Evolutionary conservation across 805 yeast species (phyloP).

Genomic region (Allodekkera sacchari): DNA sequence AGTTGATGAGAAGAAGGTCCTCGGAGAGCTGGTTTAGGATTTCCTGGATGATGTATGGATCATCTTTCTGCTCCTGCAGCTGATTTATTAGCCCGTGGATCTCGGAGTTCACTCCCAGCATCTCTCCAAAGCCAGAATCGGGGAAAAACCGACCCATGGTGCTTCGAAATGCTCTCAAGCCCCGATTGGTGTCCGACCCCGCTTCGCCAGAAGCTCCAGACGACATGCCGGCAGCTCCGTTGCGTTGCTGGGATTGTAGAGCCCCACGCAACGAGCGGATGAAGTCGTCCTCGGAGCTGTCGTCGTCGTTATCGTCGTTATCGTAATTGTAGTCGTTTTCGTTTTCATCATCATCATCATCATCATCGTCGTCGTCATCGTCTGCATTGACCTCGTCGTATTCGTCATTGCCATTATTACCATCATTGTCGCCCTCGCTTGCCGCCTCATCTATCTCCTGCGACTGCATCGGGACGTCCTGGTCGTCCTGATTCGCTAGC

Average conservation of each 20-base stretch:
- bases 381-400: slow-evolving; percentile 7
- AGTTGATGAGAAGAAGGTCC: slow-evolving; percentile 55
- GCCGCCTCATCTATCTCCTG: slow-evolving; percentile 2
- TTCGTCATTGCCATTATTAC: slow-evolving; percentile 14
- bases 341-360: slow-evolving; percentile 20
- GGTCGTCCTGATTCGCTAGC: slow-evolving; percentile 12
- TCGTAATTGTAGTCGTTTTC: slow-evolving; percentile 14
- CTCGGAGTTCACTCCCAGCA: slow-evolving; percentile 12
- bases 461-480: neutral
- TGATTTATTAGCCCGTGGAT: slow-evolving; percentile 2
- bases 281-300: slow-evolving; percentile 9
- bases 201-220: neutral
- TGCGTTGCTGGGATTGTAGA: neutral
- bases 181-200: neutral
- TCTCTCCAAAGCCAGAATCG: slow-evolving; percentile 21
- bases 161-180: slow-evolving; percentile 13
- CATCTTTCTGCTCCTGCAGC: slow-evolving; percentile 28
- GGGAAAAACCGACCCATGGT: slow-evolving; percentile 22
- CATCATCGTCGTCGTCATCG: slow-evolving; percentile 10
- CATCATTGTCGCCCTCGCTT: slow-evolving; percentile 8
- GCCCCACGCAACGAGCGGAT: neutral
- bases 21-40: slow-evolving; percentile 59
- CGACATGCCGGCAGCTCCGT: neutral
- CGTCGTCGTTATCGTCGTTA: slow-evolving; percentile 13
- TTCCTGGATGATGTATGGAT: slow-evolving; percentile 55